phyloP scores from a whole-genome alignment of 768 basidiomycete species.

The Myochromella boudieri region DNA sequence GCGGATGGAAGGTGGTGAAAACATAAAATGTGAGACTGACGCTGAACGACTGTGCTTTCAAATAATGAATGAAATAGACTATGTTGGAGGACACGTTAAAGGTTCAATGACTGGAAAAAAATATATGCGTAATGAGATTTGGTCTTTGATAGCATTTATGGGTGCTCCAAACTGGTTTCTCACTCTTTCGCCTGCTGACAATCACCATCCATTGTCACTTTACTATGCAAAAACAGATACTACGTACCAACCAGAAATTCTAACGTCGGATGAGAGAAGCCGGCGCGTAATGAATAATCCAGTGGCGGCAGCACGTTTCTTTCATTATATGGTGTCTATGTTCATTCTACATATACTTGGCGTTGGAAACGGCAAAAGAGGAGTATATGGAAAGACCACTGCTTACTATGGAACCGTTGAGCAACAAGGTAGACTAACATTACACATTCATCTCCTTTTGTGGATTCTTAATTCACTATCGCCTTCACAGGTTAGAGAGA shows the following conservation, averaged over 20 bases:
- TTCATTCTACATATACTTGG: slow-evolving; percentile 18
- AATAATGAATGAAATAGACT: slow-evolving; percentile 32
- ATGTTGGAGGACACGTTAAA: slow-evolving; percentile 27
- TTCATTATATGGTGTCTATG: background rate
- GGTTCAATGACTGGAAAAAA: slow-evolving; percentile 28
- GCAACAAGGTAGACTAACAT: slow-evolving; percentile 26
- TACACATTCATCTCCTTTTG: slow-evolving; percentile 29
- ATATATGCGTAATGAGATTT: slow-evolving; percentile 30
- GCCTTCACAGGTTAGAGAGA: slow-evolving; percentile 6
- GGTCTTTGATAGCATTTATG: slow-evolving; percentile 23
- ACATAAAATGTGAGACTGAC: slow-evolving; percentile 21
- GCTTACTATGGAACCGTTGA: slow-evolving; percentile 34
- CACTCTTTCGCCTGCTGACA: slow-evolving; percentile 31
- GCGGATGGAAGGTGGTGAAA: slow-evolving; percentile 22
- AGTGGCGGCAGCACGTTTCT: slow-evolving; percentile 29
- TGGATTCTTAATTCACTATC: slow-evolving; percentile 21
- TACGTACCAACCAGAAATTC: slow-evolving; percentile 13
- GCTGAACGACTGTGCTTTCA: slow-evolving; percentile 33
- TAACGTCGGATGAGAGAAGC: background rate
- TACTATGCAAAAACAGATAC: slow-evolving; percentile 27
- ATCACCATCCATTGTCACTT: slow-evolving; percentile 28
- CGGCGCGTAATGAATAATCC: slow-evolving; percentile 16
- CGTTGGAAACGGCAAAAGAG: slow-evolving; percentile 13
- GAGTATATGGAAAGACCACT: slow-evolving; percentile 26
- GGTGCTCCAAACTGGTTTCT: slow-evolving; percentile 34